Conservation (phyloP, 176 grass and related monocot species). For the Miscanthus lutarioriparius region DNA sequence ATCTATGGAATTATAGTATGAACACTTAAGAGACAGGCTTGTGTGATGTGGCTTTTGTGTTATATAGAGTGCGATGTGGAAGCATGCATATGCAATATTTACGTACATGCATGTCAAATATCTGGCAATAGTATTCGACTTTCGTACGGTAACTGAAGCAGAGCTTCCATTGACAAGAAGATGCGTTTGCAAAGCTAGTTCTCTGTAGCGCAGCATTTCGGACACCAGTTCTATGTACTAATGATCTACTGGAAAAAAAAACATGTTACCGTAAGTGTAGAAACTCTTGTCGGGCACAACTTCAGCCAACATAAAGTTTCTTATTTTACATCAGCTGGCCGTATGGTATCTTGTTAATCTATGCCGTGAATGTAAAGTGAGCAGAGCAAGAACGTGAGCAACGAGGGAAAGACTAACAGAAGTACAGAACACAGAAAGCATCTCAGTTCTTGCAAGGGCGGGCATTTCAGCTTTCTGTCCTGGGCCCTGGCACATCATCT, state of each 20-base stretch:
- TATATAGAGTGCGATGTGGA: background rate
- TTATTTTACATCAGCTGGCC: too few species aligned
- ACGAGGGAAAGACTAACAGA: background rate
- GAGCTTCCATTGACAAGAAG: background rate
- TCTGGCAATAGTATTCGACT: background rate
- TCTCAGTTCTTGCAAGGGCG: too few species aligned
- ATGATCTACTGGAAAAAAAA: too few species aligned
- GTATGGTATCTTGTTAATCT: background rate
- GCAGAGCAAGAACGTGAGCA: background rate
- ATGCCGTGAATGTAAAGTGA: background rate
- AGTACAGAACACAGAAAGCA: background rate
- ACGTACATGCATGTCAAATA: background rate
- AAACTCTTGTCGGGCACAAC: too few species aligned
- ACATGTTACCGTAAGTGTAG: too few species aligned
- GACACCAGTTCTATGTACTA: too few species aligned
- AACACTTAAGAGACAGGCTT: background rate
- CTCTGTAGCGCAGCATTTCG: too few species aligned
- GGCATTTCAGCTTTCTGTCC: too few species aligned
- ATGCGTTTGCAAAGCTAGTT: background rate
- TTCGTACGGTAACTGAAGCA: background rate
- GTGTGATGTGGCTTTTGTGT: background rate
- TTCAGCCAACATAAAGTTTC: too few species aligned
- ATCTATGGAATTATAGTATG: conserved; percentile 12
- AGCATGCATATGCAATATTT: background rate
- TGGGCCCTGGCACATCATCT: too few species aligned